Percentiles rank a stretch among this genome's conserved stretches.
phyloP scores from a whole-genome alignment of 768 basidiomycete species.

The Lactarius sp. region DNA sequence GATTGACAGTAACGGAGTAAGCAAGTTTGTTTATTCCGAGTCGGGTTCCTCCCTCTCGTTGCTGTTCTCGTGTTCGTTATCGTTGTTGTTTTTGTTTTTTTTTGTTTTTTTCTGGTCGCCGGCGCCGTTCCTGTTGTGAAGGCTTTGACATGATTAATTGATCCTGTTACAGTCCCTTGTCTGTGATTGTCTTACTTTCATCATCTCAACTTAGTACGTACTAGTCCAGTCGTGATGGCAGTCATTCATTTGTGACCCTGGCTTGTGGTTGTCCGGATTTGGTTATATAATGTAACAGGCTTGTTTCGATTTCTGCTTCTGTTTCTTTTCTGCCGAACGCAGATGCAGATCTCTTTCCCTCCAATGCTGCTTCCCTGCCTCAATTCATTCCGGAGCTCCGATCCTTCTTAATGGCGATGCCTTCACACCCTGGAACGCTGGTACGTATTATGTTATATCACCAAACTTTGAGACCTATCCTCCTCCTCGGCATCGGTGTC shows the following conservation, averaged over 20 bases:
- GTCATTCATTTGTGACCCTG: background rate
- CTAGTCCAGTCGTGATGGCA: background rate
- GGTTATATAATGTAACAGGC: too few relatives aligned
- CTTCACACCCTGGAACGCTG: too few relatives aligned
- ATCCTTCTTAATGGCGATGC: too few relatives aligned
- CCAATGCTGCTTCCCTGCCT: background rate
- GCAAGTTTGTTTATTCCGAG: constrained; percentile 4
- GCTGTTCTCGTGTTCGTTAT: background rate
- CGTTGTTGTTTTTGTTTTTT: background rate
- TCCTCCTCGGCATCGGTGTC: background rate
- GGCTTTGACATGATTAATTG: background rate
- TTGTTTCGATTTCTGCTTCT: too few relatives aligned
- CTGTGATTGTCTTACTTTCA: background rate
- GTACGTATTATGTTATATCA: background rate
- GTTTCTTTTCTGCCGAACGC: too few relatives aligned
- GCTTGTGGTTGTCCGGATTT: background rate
- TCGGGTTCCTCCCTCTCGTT: background rate
- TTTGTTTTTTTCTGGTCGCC: background rate
- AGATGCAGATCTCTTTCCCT: background rate
- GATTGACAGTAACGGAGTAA: constrained; percentile 70
- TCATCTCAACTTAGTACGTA: too few relatives aligned
- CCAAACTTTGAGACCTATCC: background rate
- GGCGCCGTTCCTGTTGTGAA: background rate
- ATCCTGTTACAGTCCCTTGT: background rate
- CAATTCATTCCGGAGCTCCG: too few relatives aligned